These are phyloP conservation scores for Lathyrus oleraceus DNA, from an alignment of 306 rosid species.

Conservation along the genomic window DNA sequence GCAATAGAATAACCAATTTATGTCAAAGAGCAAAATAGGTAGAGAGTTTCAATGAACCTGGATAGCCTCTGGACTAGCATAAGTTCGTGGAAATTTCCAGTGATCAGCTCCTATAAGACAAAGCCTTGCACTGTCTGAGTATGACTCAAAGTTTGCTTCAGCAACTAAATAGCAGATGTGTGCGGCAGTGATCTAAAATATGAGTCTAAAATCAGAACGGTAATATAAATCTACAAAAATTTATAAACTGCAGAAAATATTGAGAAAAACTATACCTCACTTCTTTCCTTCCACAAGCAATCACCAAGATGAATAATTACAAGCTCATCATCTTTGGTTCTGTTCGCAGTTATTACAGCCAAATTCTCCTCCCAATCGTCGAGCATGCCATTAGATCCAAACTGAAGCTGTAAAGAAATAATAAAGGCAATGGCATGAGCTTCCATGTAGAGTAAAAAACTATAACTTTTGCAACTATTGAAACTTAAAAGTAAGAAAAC, in stretches of 20 bases:
- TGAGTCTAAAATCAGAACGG: conserved; percentile 33
- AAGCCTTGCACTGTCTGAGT: conserved; percentile 82
- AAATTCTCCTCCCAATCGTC: conserved; percentile 94
- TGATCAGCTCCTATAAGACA: conserved; percentile 97
- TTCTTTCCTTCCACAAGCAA: conserved; percentile 88
- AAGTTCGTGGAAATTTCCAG: conserved; percentile 95
- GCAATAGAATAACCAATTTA: conserved; percentile 1
- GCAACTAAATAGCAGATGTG: conserved; percentile 96
- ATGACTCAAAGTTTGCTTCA: conserved; percentile 87
- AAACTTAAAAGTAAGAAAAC: conserved; percentile 11
- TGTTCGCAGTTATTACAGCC: conserved; percentile 92
- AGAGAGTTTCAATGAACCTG: conserved; percentile 59
- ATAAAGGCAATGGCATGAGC: conserved; percentile 13
- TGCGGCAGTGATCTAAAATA: conserved; percentile 81
- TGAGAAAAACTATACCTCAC: conserved; percentile 60
- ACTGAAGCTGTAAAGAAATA: conserved; percentile 46
- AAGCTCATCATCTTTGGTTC: conserved; percentile 94
- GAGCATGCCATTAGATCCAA: conserved; percentile 67
- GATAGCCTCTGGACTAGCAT: conserved; percentile 88
- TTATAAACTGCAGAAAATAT: not conserved
- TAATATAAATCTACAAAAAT: not conserved
- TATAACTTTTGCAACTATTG: conserved; percentile 13
- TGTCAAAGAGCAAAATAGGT: conserved; percentile 23
- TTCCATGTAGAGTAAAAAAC: conserved; percentile 28
- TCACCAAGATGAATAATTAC: conserved; percentile 93